Percentiles rank a stretch among this genome's conserved stretches.
Evolutionary conservation across 345 rosid species (phyloP).

Genomic region (Arabis alpina): DNA sequence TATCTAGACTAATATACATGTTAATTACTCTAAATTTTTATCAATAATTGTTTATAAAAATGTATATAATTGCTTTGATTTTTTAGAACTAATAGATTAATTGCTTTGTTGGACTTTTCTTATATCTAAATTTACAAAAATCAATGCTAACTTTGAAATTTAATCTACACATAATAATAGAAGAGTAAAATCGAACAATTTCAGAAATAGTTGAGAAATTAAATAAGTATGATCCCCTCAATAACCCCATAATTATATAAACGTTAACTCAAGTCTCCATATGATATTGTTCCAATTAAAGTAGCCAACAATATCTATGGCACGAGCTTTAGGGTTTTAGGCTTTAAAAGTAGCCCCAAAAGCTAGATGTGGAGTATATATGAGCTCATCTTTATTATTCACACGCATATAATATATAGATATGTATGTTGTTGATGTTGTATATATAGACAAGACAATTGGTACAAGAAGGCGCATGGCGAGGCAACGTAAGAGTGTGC

Average conservation of each 20-base stretch:
- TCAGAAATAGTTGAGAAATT: too few species aligned
- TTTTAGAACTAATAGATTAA: too few species aligned
- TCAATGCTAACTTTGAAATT: too few species aligned
- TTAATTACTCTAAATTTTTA: too few species aligned
- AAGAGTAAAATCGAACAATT: too few species aligned
- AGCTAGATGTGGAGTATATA: conserved; percentile 17
- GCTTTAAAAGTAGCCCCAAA: conserved; percentile 13
- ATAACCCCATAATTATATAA: background rate
- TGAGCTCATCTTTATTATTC: conserved; percentile 24
- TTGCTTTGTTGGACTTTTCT: too few species aligned
- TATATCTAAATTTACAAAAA: too few species aligned
- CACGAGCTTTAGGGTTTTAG: conserved; percentile 30
- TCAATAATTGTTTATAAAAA: too few species aligned
- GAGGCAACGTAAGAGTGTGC: conserved; percentile 43
- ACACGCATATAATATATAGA: background rate
- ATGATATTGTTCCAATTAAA: conserved; percentile 16
- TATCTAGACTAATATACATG: too few species aligned
- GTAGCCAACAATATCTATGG: conserved; percentile 4
- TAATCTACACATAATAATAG: too few species aligned
- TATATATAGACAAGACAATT: conserved; percentile 1
- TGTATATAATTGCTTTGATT: too few species aligned
- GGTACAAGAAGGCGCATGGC: conserved; percentile 40
- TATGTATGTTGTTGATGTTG: background rate
- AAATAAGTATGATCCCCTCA: too few species aligned
- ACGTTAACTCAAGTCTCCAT: conserved; percentile 10